Evolutionary conservation across 2,329 filamentous ascomycete species (phyloP), one percentile per base, ranked within the genome.

Genomic region (Arachnomyces sp.): DNA sequence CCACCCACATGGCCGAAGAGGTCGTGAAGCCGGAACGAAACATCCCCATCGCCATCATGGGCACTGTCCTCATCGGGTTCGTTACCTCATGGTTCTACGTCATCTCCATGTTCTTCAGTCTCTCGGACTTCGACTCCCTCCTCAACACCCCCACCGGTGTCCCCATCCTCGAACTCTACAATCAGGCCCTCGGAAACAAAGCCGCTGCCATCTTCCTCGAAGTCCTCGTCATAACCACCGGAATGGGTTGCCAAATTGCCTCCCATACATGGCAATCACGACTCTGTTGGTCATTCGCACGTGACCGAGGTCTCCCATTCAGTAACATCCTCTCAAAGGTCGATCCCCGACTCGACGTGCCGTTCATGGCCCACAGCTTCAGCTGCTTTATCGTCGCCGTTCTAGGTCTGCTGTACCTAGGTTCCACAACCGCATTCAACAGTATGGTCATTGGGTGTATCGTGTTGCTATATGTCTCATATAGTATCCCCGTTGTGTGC

Each of bases 221-320:
- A 46, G 54, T 56, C 1, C 48, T 73, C 37, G 62, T 74, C 45
- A 58, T 73, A 16, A 63, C 63, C 4, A 72, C 70, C 0, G 68
- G 68, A 1, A 49, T 71, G 37, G 67, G 68, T 12, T 71, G 68
- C 45, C 52, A 67, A 38, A 61, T 72, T 34, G 63, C 68, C 3
- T 62, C 59, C 40, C 68, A 73, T 40, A 73, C 70, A 4, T 73
- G 69, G 64, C 68, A 73, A 48, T 67, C 65, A 28, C 61, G 71
- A 1, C 58, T 73, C 6, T 68, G 65, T 43, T 74, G 71, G 71
- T 70, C 67, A 13, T 74, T 75, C 48, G 70, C 72, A 7, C 61
- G 72, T 3, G 72, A 75, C 48, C 52, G 60, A 11, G 72, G 70
- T 2, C 43, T 74, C 1, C 71, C 71, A 0, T 64, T 60, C n/a